These are phyloP conservation scores for Psidium guajava DNA, from an alignment of 345 rosid species.

Conservation along the genomic window DNA sequence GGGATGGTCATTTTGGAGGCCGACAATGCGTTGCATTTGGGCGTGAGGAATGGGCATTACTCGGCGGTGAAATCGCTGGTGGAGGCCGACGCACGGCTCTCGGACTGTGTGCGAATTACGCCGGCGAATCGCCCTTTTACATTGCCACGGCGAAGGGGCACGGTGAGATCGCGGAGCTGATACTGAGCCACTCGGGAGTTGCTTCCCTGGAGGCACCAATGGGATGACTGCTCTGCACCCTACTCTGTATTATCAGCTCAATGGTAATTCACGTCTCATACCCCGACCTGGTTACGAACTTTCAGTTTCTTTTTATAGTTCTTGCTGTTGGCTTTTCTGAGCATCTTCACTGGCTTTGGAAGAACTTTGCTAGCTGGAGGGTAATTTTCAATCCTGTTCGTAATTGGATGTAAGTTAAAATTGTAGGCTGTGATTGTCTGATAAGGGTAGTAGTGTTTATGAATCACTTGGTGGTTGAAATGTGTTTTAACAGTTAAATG, in stretches of 20 bases:
- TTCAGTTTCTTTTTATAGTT: not conserved
- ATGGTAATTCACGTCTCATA: not conserved
- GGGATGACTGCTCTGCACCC: slow-evolving; percentile 12
- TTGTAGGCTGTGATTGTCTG: not conserved
- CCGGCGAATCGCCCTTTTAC: slow-evolving; percentile 3
- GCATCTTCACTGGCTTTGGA: not conserved
- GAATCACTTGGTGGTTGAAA: not conserved
- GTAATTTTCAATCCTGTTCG: not conserved
- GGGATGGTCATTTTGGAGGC: slow-evolving; percentile 1
- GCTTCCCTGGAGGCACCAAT: not conserved
- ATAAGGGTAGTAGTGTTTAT: not conserved
- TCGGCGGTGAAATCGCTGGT: not conserved
- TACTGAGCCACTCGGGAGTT: not conserved
- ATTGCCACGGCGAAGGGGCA: not conserved
- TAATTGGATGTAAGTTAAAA: not conserved
- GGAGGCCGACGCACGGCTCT: not conserved
- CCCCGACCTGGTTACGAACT: not conserved
- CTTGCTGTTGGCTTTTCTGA: not conserved
- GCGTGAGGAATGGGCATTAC: slow-evolving; percentile 1
- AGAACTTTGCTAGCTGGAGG: not conserved
- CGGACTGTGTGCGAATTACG: not conserved
- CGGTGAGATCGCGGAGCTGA: not conserved
- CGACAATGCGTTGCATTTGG: slow-evolving; percentile 5
- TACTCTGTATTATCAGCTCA: slow-evolving; percentile 5
- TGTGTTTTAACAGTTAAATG: not conserved